phyloP scores from a whole-genome alignment of 805 yeast species.

The Barnettozyma sucrosica region DNA sequence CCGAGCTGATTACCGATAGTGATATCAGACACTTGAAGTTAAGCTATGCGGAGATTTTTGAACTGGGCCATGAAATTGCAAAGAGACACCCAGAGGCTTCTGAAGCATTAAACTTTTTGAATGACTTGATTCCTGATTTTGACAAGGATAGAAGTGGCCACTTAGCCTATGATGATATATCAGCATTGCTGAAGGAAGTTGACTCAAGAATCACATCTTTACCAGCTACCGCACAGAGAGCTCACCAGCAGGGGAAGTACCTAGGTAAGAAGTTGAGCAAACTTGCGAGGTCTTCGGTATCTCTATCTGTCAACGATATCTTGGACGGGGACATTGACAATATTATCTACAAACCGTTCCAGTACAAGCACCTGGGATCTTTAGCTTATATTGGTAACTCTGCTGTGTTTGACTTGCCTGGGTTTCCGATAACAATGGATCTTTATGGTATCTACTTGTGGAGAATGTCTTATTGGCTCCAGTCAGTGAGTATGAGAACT shows the following conservation, averaged over 20 bases:
- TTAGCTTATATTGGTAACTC: conserved; percentile 66
- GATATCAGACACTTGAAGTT: conserved; percentile 46
- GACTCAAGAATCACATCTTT: conserved; percentile 60
- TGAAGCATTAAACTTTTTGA: conserved; percentile 47
- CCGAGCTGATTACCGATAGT: conserved; percentile 39
- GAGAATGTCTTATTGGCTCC: conserved; percentile 67
- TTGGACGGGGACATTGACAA: conserved; percentile 53
- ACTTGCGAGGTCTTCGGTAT: conserved; percentile 41
- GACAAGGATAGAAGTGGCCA: conserved; percentile 43
- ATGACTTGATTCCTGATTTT: conserved; percentile 46
- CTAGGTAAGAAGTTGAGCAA: conserved; percentile 54
- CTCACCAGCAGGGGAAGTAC: conserved; percentile 65
- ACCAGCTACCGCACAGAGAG: conserved; percentile 74
- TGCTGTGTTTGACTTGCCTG: conserved; percentile 63
- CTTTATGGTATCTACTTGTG: conserved; percentile 65
- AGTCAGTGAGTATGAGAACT: conserved; percentile 58
- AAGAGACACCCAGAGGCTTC: conserved; percentile 51
- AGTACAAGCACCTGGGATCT: conserved; percentile 58
- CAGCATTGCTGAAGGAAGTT: conserved; percentile 44
- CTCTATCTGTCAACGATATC: conserved; percentile 39
- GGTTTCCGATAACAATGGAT: conserved; percentile 59
- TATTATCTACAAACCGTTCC: conserved; percentile 50
- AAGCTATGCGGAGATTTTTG: conserved; percentile 42
- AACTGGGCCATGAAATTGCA: conserved; percentile 42
- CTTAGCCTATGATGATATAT: conserved; percentile 47